Percentiles rank a stretch among this genome's conserved stretches.
Conservation (phyloP, 495 filamentous ascomycete genomes). For the Annulohypoxylon moriforme region DNA sequence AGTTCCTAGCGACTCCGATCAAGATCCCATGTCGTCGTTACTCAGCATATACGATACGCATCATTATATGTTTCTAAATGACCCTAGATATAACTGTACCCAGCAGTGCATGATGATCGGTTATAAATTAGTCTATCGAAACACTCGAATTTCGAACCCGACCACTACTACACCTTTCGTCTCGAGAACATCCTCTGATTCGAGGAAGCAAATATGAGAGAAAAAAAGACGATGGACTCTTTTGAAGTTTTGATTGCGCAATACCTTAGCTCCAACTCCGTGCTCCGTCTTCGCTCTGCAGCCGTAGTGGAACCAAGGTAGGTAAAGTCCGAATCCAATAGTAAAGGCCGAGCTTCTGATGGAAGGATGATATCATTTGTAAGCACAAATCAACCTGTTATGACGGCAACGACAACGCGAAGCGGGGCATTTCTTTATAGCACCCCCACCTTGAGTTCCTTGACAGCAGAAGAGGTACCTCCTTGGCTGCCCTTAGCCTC, state of each 20-base stretch:
- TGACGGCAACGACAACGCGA: constrained; percentile 43
- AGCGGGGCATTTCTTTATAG: constrained; percentile 40
- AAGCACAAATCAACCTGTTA: constrained; percentile 36
- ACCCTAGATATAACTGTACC: neutral
- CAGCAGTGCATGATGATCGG: neutral
- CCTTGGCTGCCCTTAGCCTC: neutral
- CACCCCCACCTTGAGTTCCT: constrained; percentile 39
- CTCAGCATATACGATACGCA: constrained; percentile 4
- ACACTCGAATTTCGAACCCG: neutral
- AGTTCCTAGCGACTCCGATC: neutral
- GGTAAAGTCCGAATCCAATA: constrained; percentile 35
- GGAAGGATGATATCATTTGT: constrained; percentile 50
- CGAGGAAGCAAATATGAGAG: neutral
- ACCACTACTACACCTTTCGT: neutral
- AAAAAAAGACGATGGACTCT: neutral
- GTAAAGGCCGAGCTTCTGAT: constrained; percentile 29
- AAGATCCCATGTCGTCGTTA: constrained; percentile 8
- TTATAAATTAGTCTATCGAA: neutral
- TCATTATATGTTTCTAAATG: neutral
- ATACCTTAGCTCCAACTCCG: neutral
- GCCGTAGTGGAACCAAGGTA: constrained; percentile 14
- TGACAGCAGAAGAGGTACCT: constrained; percentile 24
- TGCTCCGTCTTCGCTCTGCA: constrained; percentile 33
- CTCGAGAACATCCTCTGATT: neutral
- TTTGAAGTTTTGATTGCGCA: neutral